These are phyloP conservation scores for Amanita jacksonii DNA, from an alignment of 768 basidiomycete species.

Conservation along the genomic window DNA sequence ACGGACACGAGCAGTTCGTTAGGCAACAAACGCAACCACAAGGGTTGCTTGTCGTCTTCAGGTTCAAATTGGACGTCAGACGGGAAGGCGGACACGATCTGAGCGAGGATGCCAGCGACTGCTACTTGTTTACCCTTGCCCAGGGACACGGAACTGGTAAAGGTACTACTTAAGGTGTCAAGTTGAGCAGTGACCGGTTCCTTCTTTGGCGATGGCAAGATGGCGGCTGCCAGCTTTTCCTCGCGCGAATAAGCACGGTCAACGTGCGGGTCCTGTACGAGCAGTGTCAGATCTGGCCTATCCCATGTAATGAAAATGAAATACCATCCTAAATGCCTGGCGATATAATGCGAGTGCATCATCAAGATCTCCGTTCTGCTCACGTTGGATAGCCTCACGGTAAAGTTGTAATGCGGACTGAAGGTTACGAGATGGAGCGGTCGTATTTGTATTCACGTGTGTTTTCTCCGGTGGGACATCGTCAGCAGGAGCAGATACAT, in stretches of 20 bases:
- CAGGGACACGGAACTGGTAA: conserved; percentile 19
- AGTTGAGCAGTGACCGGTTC: conserved; percentile 1
- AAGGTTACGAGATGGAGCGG: conserved; percentile 21
- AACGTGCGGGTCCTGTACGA: conserved; percentile 51
- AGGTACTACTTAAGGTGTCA: conserved; percentile 18
- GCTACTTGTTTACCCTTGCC: conserved; percentile 15
- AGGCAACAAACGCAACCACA: conserved; percentile 53
- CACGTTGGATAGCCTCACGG: conserved; percentile 56
- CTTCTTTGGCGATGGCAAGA: conserved; percentile 6
- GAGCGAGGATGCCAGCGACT: conserved; percentile 34
- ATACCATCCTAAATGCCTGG: conserved; percentile 62
- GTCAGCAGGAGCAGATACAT: conserved; percentile 8
- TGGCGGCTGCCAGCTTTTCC: conserved; percentile 35
- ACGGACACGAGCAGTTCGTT: conserved; percentile 68
- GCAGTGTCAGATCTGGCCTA: background rate
- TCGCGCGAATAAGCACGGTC: conserved; percentile 59
- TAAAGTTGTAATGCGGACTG: conserved; percentile 56
- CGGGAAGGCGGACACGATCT: conserved; percentile 41
- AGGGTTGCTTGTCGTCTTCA: conserved; percentile 52
- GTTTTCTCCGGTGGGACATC: background rate
- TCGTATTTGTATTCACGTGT: conserved; percentile 2
- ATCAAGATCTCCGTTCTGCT: conserved; percentile 67
- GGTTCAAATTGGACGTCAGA: conserved; percentile 48
- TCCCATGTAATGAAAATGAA: conserved; percentile 6
- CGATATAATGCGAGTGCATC: conserved; percentile 71